These are phyloP conservation scores for Acer campestre DNA, from an alignment of 345 rosid species.

Conservation along the genomic window DNA sequence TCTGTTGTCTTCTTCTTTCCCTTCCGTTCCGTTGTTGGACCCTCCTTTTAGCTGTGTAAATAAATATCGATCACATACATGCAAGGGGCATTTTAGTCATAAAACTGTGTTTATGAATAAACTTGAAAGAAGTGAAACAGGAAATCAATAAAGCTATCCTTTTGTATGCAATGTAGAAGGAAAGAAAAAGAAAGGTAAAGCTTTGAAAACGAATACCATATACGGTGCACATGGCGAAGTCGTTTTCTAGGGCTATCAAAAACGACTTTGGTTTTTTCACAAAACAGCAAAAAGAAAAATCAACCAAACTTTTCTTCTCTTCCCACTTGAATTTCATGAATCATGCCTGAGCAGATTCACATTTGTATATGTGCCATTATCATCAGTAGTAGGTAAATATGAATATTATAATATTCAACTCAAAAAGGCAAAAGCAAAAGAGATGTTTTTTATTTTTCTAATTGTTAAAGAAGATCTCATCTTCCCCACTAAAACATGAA, in stretches of 20 bases:
- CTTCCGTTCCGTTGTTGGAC: slow-evolving; percentile 45
- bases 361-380: slow-evolving; percentile 6
- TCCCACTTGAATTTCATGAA: not conserved
- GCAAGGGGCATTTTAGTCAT: slow-evolving; percentile 14
- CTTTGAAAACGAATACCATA: no score
- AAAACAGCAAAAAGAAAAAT: slow-evolving; percentile 25
- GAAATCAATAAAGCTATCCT: slow-evolving; percentile 16
- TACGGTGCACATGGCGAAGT: slow-evolving; percentile 28
- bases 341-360: no score
- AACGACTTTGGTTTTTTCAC: slow-evolving; percentile 29
- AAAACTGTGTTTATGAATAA: slow-evolving; percentile 20
- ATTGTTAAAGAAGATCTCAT: not conserved
- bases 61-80: not conserved
- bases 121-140: no score
- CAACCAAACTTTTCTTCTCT: not conserved
- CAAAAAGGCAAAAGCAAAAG: not conserved
- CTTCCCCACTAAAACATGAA: slow-evolving; percentile 1
- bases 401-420: not conserved
- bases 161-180: slow-evolving; percentile 42
- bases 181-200: not conserved
- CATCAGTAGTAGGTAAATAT: not conserved
- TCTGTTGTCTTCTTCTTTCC: slow-evolving; percentile 42
- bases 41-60: slow-evolving; percentile 68
- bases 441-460: not conserved
- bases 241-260: slow-evolving; percentile 37